A percentile compares a stretch with the other conserved stretches of the same genome.
Conservation (phyloP, 805 yeast species). For the Candida nonsorbophila region DNA sequence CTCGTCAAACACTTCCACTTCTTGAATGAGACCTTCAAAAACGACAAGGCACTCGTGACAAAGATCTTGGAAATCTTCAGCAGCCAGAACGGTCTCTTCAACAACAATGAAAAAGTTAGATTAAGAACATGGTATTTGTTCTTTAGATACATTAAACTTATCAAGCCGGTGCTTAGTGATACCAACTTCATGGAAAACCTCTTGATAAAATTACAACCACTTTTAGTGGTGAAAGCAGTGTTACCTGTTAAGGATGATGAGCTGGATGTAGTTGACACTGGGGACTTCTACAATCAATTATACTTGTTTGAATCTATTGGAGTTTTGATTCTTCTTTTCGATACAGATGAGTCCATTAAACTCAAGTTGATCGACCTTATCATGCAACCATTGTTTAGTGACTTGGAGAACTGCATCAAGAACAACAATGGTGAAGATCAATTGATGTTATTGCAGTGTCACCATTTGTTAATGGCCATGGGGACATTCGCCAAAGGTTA, state of each 20-base stretch:
- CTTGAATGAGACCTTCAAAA: slow-evolving; percentile 32
- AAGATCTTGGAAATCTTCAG: slow-evolving; percentile 74
- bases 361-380: slow-evolving; percentile 55
- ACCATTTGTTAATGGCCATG: slow-evolving; percentile 81
- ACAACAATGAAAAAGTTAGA: slow-evolving; percentile 66
- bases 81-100: slow-evolving; percentile 77
- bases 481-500: slow-evolving; percentile 89
- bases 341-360: slow-evolving; percentile 22
- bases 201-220: slow-evolving; percentile 43
- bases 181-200: slow-evolving; percentile 44
- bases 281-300: slow-evolving; percentile 70
- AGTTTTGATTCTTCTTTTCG: slow-evolving; percentile 51
- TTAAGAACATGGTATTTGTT: slow-evolving; percentile 88
- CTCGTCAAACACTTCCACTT: slow-evolving; percentile 73
- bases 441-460: slow-evolving; percentile 62
- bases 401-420: slow-evolving; percentile 54
- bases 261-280: slow-evolving; percentile 39
- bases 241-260: slow-evolving; percentile 53
- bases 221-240: slow-evolving; percentile 59
- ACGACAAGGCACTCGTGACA: slow-evolving; percentile 33
- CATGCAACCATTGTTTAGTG: slow-evolving; percentile 69
- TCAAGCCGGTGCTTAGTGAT: slow-evolving; percentile 56
- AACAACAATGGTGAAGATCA: slow-evolving; percentile 16
- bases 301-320: slow-evolving; percentile 87
- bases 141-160: slow-evolving; percentile 71